Base-by-base conservation (phyloP, 352 stramenopile species). In the Phytophthora podocarpi region DNA sequence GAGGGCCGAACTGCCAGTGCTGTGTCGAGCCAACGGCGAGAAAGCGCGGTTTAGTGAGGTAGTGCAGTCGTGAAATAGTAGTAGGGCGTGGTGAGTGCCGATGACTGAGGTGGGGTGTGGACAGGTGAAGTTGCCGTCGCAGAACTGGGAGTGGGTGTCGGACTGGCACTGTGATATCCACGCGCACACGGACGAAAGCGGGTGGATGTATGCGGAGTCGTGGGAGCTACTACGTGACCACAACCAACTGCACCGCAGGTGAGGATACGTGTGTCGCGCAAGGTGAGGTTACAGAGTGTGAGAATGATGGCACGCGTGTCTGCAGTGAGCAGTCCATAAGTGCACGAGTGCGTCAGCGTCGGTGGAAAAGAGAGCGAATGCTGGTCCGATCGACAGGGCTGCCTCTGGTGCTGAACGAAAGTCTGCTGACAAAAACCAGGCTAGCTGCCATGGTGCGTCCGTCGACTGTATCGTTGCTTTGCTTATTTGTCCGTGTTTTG, bases 141-240 rank as follows among this genome's bases (percentile, higher is more conserved):
- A 24, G 8, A 76, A 86, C 41, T 91, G 82, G 82, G 59, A 80
- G 56, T 91, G 82, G 82, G 69, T 87, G 20, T 78, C 66, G 10
- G 65, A 78, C 39, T 91, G 82, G 80, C 27, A 35, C 1, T 64
- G 67, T 13, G 72, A 85, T 47, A 51, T 91, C 6, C 52, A 74
- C 35, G 59, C 56, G 13, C 63, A 72, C 20, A 91, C 76, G 24
- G 82, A 91, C 39, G 50, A 67, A 39, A 64, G 70, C 50, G 82
- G 82, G 15, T 91, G 82, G 82, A 60, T 48, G 8, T 91, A 91
- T 39, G 82, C 70, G 8, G 20, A 63, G 3, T 78, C 68, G 0
- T 72, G 63, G 51, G 46, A 68, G n/a, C 56, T 82, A 20, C 47
- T 79, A 37, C 45, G 35, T 11, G 59, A 80, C 39, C 23, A 48